Evolutionary conservation across 495 filamentous ascomycete genomes (phyloP).

Genomic region (Penicillium arizonense): DNA sequence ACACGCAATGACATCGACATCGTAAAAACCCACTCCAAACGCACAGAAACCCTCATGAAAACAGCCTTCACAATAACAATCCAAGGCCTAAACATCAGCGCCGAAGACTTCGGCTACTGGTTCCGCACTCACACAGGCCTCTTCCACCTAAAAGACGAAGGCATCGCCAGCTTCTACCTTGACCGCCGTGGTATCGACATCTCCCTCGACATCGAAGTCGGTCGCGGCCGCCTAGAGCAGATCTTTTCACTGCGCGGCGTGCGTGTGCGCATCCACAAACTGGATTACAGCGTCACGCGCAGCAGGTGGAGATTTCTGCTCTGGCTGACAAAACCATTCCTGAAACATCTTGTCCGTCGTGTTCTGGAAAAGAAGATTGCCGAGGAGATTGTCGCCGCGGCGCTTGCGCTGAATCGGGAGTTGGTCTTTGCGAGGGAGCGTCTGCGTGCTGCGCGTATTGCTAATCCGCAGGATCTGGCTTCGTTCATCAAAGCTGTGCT

Average conservation of each 20-base stretch:
- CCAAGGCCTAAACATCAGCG: constrained; percentile 75
- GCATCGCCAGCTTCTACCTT: constrained; percentile 79
- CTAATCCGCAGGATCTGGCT: constrained; percentile 72
- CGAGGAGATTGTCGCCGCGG: constrained; percentile 61
- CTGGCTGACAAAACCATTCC: constrained; percentile 82
- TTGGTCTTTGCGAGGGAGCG: constrained; percentile 82
- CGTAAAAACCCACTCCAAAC: constrained; percentile 69
- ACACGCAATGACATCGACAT: constrained; percentile 86
- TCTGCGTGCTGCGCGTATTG: constrained; percentile 78
- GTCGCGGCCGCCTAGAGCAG: constrained; percentile 68
- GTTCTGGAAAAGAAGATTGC: constrained; percentile 78
- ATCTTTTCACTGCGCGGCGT: constrained; percentile 77
- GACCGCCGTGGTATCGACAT: constrained; percentile 87
- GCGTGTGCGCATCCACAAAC: constrained; percentile 78
- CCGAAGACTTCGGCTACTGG: constrained; percentile 83
- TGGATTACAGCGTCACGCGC: constrained; percentile 72
- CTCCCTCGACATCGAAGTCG: constrained; percentile 77
- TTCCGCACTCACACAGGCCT: constrained; percentile 67
- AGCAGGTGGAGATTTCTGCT: constrained; percentile 73
- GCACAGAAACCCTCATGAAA: constrained; percentile 62
- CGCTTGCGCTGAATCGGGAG: constrained; percentile 78
- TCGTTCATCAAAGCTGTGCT: constrained; percentile 82
- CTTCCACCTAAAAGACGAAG: constrained; percentile 70
- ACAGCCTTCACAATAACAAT: constrained; percentile 73
- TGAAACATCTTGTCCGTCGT: constrained; percentile 76